Evolutionary conservation across 202 grass and related monocot genomes (phyloP).

Genomic region (Schoenoplectus tabernaemontani): DNA sequence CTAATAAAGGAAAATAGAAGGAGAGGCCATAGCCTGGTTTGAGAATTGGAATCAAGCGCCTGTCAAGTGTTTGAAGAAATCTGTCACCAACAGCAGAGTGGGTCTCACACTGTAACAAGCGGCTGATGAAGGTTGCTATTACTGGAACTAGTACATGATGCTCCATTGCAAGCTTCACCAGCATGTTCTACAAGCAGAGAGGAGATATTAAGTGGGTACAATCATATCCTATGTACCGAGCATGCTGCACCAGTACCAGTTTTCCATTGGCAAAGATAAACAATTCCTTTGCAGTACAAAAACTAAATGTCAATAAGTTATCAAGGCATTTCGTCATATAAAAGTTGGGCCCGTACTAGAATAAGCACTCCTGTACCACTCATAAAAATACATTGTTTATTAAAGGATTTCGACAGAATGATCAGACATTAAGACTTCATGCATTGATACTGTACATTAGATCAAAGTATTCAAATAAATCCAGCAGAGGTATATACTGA

Average conservation of each 20-base stretch:
- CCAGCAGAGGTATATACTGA: not conserved
- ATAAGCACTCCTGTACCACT: not conserved
- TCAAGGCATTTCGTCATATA: not conserved
- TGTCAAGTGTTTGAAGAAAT: constrained; percentile 66
- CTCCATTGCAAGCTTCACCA: constrained; percentile 61
- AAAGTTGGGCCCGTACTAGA: not conserved
- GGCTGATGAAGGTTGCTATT: constrained; percentile 58
- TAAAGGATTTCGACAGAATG: not conserved
- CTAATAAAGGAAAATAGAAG: constrained; percentile 80
- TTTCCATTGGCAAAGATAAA: not conserved
- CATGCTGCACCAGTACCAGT: not conserved
- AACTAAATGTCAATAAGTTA: not conserved
- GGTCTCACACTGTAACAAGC: constrained; percentile 51
- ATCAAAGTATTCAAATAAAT: not conserved
- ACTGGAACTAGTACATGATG: constrained; percentile 59
- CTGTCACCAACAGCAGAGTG: constrained; percentile 43
- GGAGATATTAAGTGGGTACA: not conserved
- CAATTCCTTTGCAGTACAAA: not conserved
- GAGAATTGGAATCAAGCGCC: constrained; percentile 67
- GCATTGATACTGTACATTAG: not conserved
- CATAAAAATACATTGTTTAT: not conserved
- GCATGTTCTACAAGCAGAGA: constrained; percentile 51
- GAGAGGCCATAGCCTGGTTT: constrained; percentile 52
- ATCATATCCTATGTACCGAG: not conserved
- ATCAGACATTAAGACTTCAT: constrained; percentile 5